Base-by-base conservation (phyloP, 2,329 filamentous ascomycete genomes). In the Fonsecaea pedrosoi region DNA sequence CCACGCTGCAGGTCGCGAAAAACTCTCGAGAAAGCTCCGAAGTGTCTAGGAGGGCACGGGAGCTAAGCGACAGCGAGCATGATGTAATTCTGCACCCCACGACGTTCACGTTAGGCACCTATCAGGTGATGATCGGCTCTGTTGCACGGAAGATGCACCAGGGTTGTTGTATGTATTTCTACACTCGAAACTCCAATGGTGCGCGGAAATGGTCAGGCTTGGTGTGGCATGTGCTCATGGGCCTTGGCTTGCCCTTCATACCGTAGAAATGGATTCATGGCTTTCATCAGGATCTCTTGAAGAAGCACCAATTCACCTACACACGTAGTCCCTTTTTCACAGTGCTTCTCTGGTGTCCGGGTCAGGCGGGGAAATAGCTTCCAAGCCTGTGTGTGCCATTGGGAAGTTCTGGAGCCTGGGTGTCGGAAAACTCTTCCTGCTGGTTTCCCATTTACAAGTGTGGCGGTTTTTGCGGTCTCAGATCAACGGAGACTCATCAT, bases 1-100 rank as follows among this genome's bases (percentile, higher is more conserved):
- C 45, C 21, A 12, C 18, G 45, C 45, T 13, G 10, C 18, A 48
- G 2, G 18, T 50, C 21, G 45, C 45, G 4, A 25, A 25, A 25
- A 15, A 8, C 10, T 15, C 45, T 50, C 21, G 21, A 50, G 15
- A 45, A 45, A 18, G 15, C 40, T 18, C 40, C 15, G 40, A 45
- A 13, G 40, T n/a, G 42, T 21, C n/a, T 10, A 21, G 12, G 42
- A 13, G 38, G 38, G 2, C 34, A 35, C 15, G 45, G 12, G 21
- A 7, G 21, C 38, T 59, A 40, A 15, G 9, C n/a, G 15, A 60
- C 57, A 15, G 38, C 6, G 53, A 25, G 32, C 54, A 50, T 50
- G 45, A 50, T 25, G 45, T 50, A 50, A 50, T 50, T 50, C 45
- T 50, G 45, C 45, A 25, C 45, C 42, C 18, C 45, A 50, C 18